Percentiles rank a stretch among this genome's conserved stretches.
Conservation (phyloP, 2,329 filamentous ascomycete genomes). For the Microsporum audouinii region DNA sequence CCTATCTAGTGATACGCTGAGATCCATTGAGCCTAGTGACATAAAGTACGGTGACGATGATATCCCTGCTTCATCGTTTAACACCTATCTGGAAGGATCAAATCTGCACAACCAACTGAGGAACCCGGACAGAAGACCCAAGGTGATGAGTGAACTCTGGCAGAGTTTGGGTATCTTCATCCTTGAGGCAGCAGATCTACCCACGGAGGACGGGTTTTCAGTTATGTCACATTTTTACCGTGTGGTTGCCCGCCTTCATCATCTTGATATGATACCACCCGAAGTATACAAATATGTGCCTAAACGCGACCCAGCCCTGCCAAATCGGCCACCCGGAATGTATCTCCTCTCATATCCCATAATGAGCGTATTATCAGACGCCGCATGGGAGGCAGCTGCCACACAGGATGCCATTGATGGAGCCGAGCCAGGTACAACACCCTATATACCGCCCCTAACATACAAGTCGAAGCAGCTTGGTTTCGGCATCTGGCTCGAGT, state of each 20-base stretch:
- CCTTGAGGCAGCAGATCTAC: slow-evolving; percentile 30
- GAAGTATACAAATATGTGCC: slow-evolving; percentile 32
- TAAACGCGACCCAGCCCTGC: slow-evolving; percentile 19
- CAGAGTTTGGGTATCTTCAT: slow-evolving; percentile 31
- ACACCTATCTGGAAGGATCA: slow-evolving; percentile 13
- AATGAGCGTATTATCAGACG: slow-evolving; percentile 37
- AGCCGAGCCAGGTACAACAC: slow-evolving; percentile 19
- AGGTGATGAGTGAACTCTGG: slow-evolving; percentile 30
- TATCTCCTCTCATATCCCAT: slow-evolving; percentile 36
- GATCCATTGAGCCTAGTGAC: not conserved
- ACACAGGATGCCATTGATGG: slow-evolving; percentile 28
- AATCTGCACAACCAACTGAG: slow-evolving; percentile 10
- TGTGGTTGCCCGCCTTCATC: slow-evolving; percentile 36
- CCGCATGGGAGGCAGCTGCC: slow-evolving; percentile 35
- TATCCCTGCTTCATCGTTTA: slow-evolving; percentile 7
- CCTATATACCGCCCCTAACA: slow-evolving; percentile 27
- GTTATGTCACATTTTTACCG: slow-evolving; percentile 37
- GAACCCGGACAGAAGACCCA: slow-evolving; percentile 7
- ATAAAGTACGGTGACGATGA: not conserved
- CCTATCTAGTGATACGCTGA: slow-evolving; percentile 16
- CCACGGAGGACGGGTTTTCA: slow-evolving; percentile 24
- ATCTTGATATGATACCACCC: slow-evolving; percentile 33
- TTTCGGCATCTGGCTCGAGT: slow-evolving; percentile 39
- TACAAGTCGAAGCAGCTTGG: slow-evolving; percentile 30
- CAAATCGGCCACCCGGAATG: slow-evolving; percentile 34